These are phyloP conservation scores for Halophytophthora batemanensis DNA, from an alignment of 352 stramenopile genomes.

Conservation along the genomic window DNA sequence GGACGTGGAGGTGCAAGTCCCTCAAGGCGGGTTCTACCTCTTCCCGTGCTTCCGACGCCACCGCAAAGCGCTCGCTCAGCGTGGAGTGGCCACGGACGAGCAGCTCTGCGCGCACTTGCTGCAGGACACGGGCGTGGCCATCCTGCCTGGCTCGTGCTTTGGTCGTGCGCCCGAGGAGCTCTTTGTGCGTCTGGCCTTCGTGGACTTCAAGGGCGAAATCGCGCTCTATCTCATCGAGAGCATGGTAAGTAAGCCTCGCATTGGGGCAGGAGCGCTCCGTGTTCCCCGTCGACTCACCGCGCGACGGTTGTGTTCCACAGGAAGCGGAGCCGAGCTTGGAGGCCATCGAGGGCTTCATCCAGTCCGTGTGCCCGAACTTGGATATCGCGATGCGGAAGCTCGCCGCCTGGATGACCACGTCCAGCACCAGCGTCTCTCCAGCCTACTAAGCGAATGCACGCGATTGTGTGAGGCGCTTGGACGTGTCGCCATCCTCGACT, in stretches of 20 bases:
- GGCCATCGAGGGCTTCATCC: slow-evolving; percentile 80
- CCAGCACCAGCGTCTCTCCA: too few relatives aligned
- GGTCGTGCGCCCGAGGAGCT: slow-evolving; percentile 73
- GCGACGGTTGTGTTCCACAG: slow-evolving; percentile 23
- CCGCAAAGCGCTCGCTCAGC: slow-evolving; percentile 52
- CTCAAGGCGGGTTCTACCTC: slow-evolving; percentile 80
- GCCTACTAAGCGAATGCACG: too few relatives aligned
- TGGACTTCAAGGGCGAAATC: slow-evolving; percentile 88
- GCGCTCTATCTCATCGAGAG: slow-evolving; percentile 86
- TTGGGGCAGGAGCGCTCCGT: too few relatives aligned
- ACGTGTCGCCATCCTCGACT: too few relatives aligned
- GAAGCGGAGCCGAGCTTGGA: slow-evolving; percentile 68
- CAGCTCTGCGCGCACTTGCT: slow-evolving; percentile 75
- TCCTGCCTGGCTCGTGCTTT: slow-evolving; percentile 82
- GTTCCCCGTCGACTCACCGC: too few relatives aligned
- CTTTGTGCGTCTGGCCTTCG: slow-evolving; percentile 79
- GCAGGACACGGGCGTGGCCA: slow-evolving; percentile 82
- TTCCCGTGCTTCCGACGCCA: slow-evolving; percentile 81
- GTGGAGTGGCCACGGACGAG: slow-evolving; percentile 69
- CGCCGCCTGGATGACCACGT: slow-evolving; percentile 50
- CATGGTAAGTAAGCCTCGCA: slow-evolving; percentile 61
- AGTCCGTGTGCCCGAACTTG: slow-evolving; percentile 86
- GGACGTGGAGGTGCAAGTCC: slow-evolving; percentile 72
- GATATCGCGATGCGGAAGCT: slow-evolving; percentile 81
- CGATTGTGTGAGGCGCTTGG: too few relatives aligned